phyloP scores from a whole-genome alignment of 768 basidiomycete genomes.

The Pleurotus salmoneostramineus region DNA sequence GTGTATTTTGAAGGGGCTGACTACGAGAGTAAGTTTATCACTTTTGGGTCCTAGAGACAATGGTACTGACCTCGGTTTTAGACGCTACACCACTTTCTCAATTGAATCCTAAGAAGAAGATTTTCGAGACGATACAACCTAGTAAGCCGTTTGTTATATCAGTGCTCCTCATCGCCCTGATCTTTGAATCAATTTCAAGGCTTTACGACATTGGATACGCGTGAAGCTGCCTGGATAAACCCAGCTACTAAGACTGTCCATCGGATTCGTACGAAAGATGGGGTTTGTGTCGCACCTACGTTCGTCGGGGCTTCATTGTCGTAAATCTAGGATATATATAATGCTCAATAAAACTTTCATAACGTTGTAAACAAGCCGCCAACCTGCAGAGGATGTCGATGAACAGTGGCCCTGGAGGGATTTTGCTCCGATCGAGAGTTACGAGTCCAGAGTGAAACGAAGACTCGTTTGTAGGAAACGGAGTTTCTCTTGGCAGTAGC shows the following conservation, averaged over 20 bases:
- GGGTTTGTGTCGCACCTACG: constrained; percentile 75
- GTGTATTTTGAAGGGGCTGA: constrained; percentile 93
- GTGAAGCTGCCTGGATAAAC: constrained; percentile 92
- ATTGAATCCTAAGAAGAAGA: constrained; percentile 98
- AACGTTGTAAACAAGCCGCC: no score
- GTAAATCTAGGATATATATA: constrained; percentile 31
- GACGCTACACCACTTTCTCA: constrained; percentile 70
- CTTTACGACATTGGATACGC: constrained; percentile 84
- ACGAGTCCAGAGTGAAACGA: no score
- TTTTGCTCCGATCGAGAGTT: no score
- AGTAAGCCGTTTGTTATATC: constrained; percentile 36
- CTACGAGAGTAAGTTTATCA: constrained; percentile 60
- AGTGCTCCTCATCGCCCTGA: background rate
- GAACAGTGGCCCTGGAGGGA: no score
- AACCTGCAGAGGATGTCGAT: no score
- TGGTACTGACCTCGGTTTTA: constrained; percentile 17
- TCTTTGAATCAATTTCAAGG: constrained; percentile 31
- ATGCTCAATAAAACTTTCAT: background rate
- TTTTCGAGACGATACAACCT: constrained; percentile 95
- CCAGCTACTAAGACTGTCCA: constrained; percentile 75
- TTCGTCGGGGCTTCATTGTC: constrained; percentile 92
- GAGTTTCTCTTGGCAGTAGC: no score
- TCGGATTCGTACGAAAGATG: constrained; percentile 81
- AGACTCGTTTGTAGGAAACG: no score
- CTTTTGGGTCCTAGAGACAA: background rate